A percentile compares a stretch with the other conserved stretches of the same genome.
Evolutionary conservation across 352 stramenopile species (phyloP).

Genomic region (Hyaloperonospora arabidopsidis): DNA sequence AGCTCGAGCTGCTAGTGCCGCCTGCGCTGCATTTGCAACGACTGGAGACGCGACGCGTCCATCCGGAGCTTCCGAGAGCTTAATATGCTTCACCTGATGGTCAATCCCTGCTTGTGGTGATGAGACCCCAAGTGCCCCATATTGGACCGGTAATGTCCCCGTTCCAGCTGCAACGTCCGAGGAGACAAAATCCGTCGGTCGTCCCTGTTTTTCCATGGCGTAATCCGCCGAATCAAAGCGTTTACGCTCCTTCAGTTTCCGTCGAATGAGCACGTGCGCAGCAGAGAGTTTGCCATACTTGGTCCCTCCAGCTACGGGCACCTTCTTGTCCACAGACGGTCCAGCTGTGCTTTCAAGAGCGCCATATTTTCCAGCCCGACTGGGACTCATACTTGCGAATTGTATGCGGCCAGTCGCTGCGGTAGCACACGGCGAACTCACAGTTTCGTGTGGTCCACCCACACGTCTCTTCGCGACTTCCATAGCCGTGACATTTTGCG

Average conservation of each 20-base stretch:
- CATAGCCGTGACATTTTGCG: constrained; percentile 24
- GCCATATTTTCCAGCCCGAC: constrained; percentile 42
- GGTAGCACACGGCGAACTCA: constrained; percentile 47
- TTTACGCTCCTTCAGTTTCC: constrained; percentile 74
- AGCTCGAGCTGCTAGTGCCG: constrained; percentile 14
- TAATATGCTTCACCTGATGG: constrained; percentile 75
- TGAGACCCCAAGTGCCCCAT: constrained; percentile 5
- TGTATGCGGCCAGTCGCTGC: constrained; percentile 18
- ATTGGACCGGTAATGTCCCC: not conserved
- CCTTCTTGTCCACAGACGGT: constrained; percentile 4
- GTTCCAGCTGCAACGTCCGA: constrained; percentile 4
- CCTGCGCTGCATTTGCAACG: constrained; percentile 23
- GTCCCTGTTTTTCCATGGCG: constrained; percentile 51
- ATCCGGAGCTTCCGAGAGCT: constrained; percentile 42
- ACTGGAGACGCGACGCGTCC: constrained; percentile 23
- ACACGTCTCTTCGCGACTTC: constrained; percentile 21
- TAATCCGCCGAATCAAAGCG: constrained; percentile 81
- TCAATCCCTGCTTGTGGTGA: constrained; percentile 25
- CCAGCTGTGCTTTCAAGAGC: constrained; percentile 21
- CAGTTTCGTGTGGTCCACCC: not conserved
- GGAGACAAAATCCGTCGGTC: constrained; percentile 19
- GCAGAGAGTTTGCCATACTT: constrained; percentile 63
- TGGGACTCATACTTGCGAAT: constrained; percentile 53
- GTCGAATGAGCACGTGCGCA: constrained; percentile 67
- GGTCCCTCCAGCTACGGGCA: constrained; percentile 9